phyloP scores from a whole-genome alignment of 345 rosid species.

The Geranium brycei region DNA sequence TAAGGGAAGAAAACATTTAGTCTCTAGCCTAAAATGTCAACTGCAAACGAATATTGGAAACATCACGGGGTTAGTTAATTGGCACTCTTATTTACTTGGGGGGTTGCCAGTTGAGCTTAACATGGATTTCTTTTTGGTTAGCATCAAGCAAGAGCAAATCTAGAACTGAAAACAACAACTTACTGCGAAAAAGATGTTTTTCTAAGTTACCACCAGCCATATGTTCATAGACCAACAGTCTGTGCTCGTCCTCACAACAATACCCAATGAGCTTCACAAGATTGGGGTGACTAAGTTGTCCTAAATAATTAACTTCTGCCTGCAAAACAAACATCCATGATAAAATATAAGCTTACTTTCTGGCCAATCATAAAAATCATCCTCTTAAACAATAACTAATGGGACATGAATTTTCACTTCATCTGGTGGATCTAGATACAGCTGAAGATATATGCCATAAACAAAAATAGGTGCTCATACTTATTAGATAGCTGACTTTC shows the following conservation, averaged over 20 bases:
- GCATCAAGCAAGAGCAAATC: not conserved
- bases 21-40: not conserved
- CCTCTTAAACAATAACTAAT: not conserved
- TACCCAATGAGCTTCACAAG: slow-evolving; percentile 96
- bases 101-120: not conserved
- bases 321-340: slow-evolving; percentile 22
- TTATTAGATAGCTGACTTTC: not conserved
- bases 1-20: not conserved
- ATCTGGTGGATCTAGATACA: not conserved
- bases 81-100: not conserved
- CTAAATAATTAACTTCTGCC: slow-evolving; percentile 94
- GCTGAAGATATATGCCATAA: too few species aligned
- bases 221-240: slow-evolving; percentile 82
- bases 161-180: slow-evolving; percentile 15
- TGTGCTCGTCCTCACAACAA: slow-evolving; percentile 94
- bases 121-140: not conserved
- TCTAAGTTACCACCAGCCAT: slow-evolving; percentile 90
- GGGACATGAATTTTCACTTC: not conserved
- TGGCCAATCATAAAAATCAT: not conserved
- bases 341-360: not conserved
- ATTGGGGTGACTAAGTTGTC: slow-evolving; percentile 80
- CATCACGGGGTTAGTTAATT: not conserved
- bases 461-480: too few species aligned
- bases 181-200: slow-evolving; percentile 93
- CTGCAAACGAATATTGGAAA: not conserved